Evolutionary conservation across 257 asterid genomes (phyloP).

Genomic region (Solanum clarkiae): DNA sequence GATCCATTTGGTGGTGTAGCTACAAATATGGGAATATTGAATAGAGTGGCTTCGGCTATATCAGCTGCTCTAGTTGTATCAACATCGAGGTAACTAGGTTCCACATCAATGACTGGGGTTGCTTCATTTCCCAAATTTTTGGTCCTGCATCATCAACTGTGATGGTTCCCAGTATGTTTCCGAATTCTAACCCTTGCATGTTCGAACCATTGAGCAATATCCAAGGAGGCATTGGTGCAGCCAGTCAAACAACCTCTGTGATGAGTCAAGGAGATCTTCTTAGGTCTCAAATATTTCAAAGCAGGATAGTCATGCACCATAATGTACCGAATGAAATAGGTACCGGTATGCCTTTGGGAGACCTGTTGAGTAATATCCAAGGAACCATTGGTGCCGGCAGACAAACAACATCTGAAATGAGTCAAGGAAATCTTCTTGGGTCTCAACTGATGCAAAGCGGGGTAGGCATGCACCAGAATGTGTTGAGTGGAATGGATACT

Average conservation of each 20-base stretch:
- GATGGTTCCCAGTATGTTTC: constrained; percentile 25
- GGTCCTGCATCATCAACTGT: constrained; percentile 45
- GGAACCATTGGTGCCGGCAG: constrained; percentile 12
- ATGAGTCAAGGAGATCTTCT: no score
- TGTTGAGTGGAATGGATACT: constrained; percentile 27
- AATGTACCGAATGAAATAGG: constrained; percentile 32
- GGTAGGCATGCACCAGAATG: constrained; percentile 37
- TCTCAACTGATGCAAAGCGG: no score
- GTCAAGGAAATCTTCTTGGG: no score
- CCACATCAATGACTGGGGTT: constrained; percentile 38
- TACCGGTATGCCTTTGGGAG: constrained; percentile 24
- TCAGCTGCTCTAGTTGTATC: constrained; percentile 1
- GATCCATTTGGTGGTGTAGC: no score
- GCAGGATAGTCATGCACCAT: constrained; percentile 28
- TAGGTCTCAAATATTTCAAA: no score
- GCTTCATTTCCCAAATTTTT: constrained; percentile 34
- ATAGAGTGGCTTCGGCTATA: no score
- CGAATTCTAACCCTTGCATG: constrained; percentile 36
- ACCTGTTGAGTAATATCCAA: constrained; percentile 36
- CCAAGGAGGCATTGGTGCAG: constrained; percentile 47
- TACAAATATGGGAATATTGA: no score
- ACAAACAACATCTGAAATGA: not conserved
- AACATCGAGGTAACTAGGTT: constrained; percentile 42
- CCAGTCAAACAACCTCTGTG: constrained; percentile 12
- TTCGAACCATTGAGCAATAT: constrained; percentile 45